Base-by-base conservation (phyloP, 331 rosid genomes). In the Malus hybrid region DNA sequence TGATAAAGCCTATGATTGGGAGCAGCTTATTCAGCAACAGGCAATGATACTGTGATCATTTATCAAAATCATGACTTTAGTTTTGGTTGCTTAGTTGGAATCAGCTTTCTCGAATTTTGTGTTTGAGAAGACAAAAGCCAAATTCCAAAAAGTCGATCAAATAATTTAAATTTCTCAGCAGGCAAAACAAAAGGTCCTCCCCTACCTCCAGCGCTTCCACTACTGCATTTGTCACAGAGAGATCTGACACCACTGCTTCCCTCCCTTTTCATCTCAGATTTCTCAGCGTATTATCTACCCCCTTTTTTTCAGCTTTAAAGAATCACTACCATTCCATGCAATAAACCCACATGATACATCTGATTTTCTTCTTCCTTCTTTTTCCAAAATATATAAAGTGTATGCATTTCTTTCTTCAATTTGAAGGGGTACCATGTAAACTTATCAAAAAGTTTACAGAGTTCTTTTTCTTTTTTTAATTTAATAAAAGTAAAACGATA, bases 121-220 rank as follows among this genome's bases (percentile, higher is more conserved):
- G 89, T 81, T 78, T 85, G 90, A 83, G 87, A 83, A 82, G 89
- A 85, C 89, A 86, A 90, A 85, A 85, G 91, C 77, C 64, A 85
- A 86, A 74, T 73, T 82, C 87, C 86, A 81, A 90, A 89, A 81
- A 85, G 60, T 79, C 27, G 28, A 65, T 33, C 67, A 71, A 54
- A 55, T 56, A 54, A 72, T 73, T 72, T 65, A 13, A 16, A 3
- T 28, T 13, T 63, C 10, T 63, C 2, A 10, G 44, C 32, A 60
- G 14, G 34, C 28, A 70, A 70, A 29, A 70, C 64, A 70, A 32
- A 52, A 31, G 52, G 29, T n/a, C 57, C 61, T 29, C n/a, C 36
- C 22, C 60, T 60, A 28, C 22, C 83, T 79, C 4, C 74, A 42
- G 14, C 29, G 36, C 67, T 28, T 62, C 33, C 36, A 14, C 65